phyloP scores from a whole-genome alignment of 2,329 filamentous ascomycete genomes.

The Microdochium paspali region DNA sequence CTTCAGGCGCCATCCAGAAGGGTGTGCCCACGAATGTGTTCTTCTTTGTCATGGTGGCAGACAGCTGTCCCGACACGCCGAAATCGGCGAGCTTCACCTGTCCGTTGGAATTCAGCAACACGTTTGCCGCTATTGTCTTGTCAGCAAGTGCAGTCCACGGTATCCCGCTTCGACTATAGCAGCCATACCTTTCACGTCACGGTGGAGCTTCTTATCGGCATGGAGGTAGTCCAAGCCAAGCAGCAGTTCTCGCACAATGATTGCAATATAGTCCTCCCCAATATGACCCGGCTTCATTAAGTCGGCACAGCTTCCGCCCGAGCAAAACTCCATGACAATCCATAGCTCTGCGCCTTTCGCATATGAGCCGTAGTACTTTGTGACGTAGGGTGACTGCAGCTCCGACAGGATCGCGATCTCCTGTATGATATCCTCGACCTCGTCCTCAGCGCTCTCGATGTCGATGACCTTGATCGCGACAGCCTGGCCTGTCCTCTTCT shows the following conservation, averaged over 20 bases:
- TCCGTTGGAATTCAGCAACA: constrained; percentile 78
- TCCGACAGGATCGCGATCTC: constrained; percentile 97
- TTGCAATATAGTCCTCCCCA: constrained; percentile 91
- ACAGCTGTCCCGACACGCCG: constrained; percentile 90
- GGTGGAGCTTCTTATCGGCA: constrained; percentile 88
- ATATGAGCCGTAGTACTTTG: constrained; percentile 95
- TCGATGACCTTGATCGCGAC: constrained; percentile 99
- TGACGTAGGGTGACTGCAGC: constrained; percentile 91
- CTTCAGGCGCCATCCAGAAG: constrained; percentile 99
- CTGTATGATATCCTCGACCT: constrained; percentile 98
- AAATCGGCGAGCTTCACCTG: constrained; percentile 98
- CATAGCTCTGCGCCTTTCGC: constrained; percentile 92
- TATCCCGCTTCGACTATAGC: neutral
- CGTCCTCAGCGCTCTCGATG: constrained; percentile 96
- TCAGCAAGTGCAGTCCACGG: neutral
- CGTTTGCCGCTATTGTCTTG: constrained; percentile 65
- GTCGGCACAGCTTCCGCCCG: constrained; percentile 91
- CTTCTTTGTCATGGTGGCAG: constrained; percentile 98
- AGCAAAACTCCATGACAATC: constrained; percentile 99
- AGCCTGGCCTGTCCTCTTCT: constrained; percentile 84
- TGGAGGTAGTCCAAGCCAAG: constrained; percentile 89
- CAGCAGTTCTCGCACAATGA: constrained; percentile 84
- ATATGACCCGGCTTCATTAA: constrained; percentile 90
- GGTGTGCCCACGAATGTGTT: constrained; percentile 97
- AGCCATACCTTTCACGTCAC: constrained; percentile 80